These are phyloP conservation scores for Hymenoscyphus infarciens DNA, from an alignment of 2,329 filamentous ascomycete genomes.

Conservation along the genomic window DNA sequence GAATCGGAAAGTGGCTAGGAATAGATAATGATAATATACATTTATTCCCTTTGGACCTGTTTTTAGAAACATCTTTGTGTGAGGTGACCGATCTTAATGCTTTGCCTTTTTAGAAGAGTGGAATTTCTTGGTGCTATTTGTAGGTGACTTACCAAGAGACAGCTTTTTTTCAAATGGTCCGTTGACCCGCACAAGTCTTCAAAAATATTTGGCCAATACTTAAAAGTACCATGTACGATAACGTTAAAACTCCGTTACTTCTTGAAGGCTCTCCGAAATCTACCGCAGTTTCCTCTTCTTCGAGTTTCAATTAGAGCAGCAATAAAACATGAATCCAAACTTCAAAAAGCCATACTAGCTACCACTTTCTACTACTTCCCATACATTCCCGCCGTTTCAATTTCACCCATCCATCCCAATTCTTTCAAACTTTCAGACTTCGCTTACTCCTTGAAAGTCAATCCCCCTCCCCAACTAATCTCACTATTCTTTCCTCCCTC, in stretches of 20 bases:
- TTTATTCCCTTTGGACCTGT: neutral
- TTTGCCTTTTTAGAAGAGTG: neutral
- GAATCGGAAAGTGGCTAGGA: too few relatives aligned
- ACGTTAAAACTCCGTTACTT: neutral
- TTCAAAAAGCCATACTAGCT: neutral
- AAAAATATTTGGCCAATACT: too few relatives aligned
- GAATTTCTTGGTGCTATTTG: too few relatives aligned
- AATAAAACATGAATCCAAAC: too few relatives aligned
- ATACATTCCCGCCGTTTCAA: neutral
- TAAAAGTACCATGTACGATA: too few relatives aligned
- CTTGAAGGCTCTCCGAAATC: neutral
- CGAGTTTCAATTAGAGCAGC: too few relatives aligned
- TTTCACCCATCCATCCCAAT: neutral
- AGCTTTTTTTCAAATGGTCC: too few relatives aligned
- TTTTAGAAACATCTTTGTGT: neutral
- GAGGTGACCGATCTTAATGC: too few relatives aligned
- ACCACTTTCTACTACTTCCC: neutral
- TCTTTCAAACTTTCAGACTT: too few relatives aligned
- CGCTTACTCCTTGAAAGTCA: slow-evolving; percentile 43
- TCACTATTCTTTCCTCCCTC: slow-evolving; percentile 46
- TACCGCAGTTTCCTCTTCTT: neutral
- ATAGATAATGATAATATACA: too few relatives aligned
- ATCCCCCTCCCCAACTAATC: slow-evolving; percentile 48
- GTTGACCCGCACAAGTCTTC: too few relatives aligned
- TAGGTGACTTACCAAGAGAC: too few relatives aligned